phyloP scores from a whole-genome alignment of 1,139 yeast species.

The Geotrichum bryndzae region DNA sequence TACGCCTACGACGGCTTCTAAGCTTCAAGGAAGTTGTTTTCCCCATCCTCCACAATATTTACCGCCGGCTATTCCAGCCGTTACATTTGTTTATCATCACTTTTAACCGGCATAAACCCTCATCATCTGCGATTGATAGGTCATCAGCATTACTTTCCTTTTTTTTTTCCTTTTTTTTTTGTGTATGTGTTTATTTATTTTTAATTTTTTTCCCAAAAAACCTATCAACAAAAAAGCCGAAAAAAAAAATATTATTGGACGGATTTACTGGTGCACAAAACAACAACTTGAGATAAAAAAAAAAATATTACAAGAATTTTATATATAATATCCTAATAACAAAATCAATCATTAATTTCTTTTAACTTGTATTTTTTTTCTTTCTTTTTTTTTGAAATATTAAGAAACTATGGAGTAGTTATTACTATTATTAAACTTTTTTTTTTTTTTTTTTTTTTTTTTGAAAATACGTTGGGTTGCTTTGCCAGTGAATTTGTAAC shows the following conservation, averaged over 20 bases:
- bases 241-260: neutral
- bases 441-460: no score
- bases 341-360: neutral
- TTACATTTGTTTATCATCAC: no score
- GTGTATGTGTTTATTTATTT: neutral
- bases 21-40: neutral
- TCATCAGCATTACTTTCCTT: neutral
- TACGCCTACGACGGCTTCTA: constrained; percentile 40
- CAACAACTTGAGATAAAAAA: neutral
- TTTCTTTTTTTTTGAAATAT: neutral
- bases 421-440: no score
- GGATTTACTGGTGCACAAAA: neutral
- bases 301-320: neutral
- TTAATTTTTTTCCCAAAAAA: neutral
- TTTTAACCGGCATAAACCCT: no score
- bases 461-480: no score
- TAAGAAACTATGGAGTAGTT: no score
- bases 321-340: neutral
- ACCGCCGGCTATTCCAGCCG: neutral
- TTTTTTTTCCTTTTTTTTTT: neutral
- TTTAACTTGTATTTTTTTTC: neutral
- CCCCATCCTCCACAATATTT: neutral
- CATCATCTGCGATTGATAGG: no score
- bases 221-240: neutral
- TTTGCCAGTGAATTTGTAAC: no score